A percentile compares a stretch with the other conserved stretches of the same genome.
Conservation (phyloP, 2,329 filamentous ascomycete species). For the Blumeriella jaapii region DNA sequence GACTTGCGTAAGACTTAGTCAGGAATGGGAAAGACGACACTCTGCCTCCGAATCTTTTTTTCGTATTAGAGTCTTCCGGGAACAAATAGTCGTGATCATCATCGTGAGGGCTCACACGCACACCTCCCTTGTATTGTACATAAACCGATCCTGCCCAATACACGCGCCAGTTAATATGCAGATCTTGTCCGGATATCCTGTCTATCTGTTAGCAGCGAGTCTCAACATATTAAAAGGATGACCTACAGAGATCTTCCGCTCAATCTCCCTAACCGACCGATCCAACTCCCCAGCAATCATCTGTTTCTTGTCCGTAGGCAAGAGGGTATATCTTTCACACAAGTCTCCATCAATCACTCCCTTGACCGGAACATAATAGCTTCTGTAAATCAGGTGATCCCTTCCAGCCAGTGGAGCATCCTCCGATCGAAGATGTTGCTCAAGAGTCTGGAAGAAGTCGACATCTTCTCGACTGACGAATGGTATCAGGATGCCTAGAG, state of each 20-base stretch:
- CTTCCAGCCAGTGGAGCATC: conserved; percentile 81
- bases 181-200: conserved; percentile 47
- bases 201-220: conserved; percentile 15
- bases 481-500: conserved; percentile 83
- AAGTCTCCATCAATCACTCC: conserved; percentile 94
- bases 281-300: conserved; percentile 92
- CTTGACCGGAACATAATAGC: conserved; percentile 95
- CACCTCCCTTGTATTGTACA: conserved; percentile 17
- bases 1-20: too few species aligned
- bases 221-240: background rate
- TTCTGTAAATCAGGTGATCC: conserved; percentile 90
- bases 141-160: conserved; percentile 7
- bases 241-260: conserved; percentile 77
- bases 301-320: conserved; percentile 82
- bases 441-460: conserved; percentile 93
- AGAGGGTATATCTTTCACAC: conserved; percentile 78
- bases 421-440: conserved; percentile 76
- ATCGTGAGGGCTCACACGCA: conserved; percentile 8
- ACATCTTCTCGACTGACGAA: conserved; percentile 88
- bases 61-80: too few species aligned
- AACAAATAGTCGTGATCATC: too few species aligned
- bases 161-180: conserved; percentile 32
- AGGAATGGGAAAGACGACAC: background rate
- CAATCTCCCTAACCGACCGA: conserved; percentile 81
- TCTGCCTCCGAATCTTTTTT: too few species aligned